Evolutionary conservation across 2,329 filamentous ascomycete species (phyloP), one percentile per base, ranked within the genome.

Genomic region (Cytospora paraplurivora): DNA sequence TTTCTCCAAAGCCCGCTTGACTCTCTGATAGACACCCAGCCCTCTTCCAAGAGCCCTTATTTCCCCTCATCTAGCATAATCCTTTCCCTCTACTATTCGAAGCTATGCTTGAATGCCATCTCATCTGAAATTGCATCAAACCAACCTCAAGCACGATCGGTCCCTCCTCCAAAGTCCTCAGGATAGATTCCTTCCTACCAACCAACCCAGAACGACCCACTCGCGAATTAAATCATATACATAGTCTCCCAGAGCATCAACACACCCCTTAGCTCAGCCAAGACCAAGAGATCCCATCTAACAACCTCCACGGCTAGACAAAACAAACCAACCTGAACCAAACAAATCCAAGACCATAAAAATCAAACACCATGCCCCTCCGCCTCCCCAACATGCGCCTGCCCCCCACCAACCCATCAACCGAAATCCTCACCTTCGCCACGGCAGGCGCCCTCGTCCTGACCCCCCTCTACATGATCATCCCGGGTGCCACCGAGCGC

Each of bases 391-490:
- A 27, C 27, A 4, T 27, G 4, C 27, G 27, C 27, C 27, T 27
- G 2, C 27, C 27, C 27, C 27, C 84, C 68, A 76, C 75, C 63
- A 78, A 82, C 69, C 75, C 75, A 68, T 70, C 75, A 65, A 76
- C 78, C 52, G 84, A 86, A 75, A 74, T 82, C 65, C 72, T 83
- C 69, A 80, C 77, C 73, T 83, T 84, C 72, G 81, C 81, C 62
- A 76, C 81, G 47, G 84, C 83, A 32, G 82, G 83, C 65, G 76
- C 85, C 64, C 78, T 75, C 54, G 81, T 78, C 68, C 79, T 87
- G 62, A 79, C 83, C 1, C 84, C 84, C 34, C 78, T 87, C 69
- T 85, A 85, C 76, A 77, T 86, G 69, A 77, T 85, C 70, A 77
- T 84, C 63, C 84, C 84, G 33, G 82, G 83, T 41, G 82, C 82